phyloP scores from a whole-genome alignment of 495 filamentous ascomycete species.

The Aspergillus cristatus region DNA sequence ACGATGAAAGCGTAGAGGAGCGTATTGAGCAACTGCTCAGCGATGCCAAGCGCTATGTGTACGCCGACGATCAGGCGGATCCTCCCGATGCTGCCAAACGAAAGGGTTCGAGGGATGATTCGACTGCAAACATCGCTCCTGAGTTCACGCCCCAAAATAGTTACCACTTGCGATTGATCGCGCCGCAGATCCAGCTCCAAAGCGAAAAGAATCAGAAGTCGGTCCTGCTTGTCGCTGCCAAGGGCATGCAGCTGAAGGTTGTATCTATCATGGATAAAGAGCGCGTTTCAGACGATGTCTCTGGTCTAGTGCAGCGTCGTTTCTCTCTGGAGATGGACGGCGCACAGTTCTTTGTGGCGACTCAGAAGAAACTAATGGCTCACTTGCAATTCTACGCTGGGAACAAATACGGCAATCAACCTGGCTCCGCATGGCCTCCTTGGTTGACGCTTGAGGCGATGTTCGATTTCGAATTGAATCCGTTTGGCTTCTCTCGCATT shows the following conservation, averaged over 20 bases:
- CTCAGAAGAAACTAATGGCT: constrained; percentile 75
- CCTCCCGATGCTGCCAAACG: constrained; percentile 18
- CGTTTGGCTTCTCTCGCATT: constrained; percentile 91
- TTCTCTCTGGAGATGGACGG: constrained; percentile 93
- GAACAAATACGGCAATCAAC: constrained; percentile 79
- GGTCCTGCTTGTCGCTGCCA: constrained; percentile 85
- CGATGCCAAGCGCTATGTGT: constrained; percentile 76
- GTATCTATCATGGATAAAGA: constrained; percentile 97
- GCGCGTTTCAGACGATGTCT: constrained; percentile 83
- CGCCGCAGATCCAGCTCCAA: constrained; percentile 93
- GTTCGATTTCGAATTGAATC: constrained; percentile 87
- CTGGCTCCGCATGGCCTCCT: constrained; percentile 84
- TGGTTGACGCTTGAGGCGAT: constrained; percentile 98
- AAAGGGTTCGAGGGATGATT: constrained; percentile 36
- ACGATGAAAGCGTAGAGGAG: constrained; percentile 62
- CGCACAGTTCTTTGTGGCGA: constrained; percentile 94
- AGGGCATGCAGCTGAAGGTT: constrained; percentile 94
- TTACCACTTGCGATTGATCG: constrained; percentile 90
- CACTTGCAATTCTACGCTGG: constrained; percentile 89
- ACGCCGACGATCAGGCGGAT: constrained; percentile 52
- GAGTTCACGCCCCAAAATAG: constrained; percentile 90
- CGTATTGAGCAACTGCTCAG: constrained; percentile 79
- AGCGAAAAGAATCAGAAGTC: constrained; percentile 95
- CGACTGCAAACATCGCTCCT: constrained; percentile 67
- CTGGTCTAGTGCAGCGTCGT: constrained; percentile 85